Percentiles rank a stretch among this genome's conserved stretches.
These are phyloP conservation scores for Sicyos edulis DNA, from an alignment of 306 rosid species.

Conservation along the genomic window DNA sequence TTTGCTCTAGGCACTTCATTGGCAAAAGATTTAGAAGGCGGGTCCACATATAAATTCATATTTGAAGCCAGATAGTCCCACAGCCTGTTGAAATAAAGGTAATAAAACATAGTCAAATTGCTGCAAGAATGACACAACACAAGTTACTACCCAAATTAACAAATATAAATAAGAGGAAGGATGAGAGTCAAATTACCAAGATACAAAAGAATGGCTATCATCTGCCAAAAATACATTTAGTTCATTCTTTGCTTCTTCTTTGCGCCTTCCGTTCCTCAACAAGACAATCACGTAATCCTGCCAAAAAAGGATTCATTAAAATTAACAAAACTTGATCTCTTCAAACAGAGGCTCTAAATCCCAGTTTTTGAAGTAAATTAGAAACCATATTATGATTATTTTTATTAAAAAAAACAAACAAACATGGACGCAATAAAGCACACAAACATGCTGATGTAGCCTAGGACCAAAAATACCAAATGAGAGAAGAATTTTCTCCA, in stretches of 20 bases:
- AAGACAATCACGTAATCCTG: slow-evolving; percentile 94
- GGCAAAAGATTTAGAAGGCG: slow-evolving; percentile 33
- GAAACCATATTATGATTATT: neutral
- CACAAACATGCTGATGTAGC: neutral
- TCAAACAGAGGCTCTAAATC: neutral
- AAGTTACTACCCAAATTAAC: neutral
- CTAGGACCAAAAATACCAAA: too few relatives aligned
- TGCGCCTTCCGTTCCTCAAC: slow-evolving; percentile 77
- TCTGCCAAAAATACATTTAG: slow-evolving; percentile 81
- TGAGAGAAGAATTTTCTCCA: too few relatives aligned
- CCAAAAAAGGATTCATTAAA: slow-evolving; percentile 17
- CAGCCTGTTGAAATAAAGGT: slow-evolving; percentile 48
- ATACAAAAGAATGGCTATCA: slow-evolving; percentile 75
- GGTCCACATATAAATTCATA: slow-evolving; percentile 45
- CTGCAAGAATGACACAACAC: slow-evolving; percentile 10
- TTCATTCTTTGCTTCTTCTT: slow-evolving; percentile 74
- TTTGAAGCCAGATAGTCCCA: slow-evolving; percentile 84
- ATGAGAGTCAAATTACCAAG: slow-evolving; percentile 56
- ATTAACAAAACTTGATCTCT: neutral
- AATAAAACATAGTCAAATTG: neutral
- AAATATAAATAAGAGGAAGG: slow-evolving; percentile 12
- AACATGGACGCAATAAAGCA: neutral
- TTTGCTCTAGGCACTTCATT: slow-evolving; percentile 44
- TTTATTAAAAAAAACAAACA: too few relatives aligned
- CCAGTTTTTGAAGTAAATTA: neutral